Percentiles rank a stretch among this genome's conserved stretches.
Conservation (phyloP, 306 rosid species). For the Medicago lupulina region DNA sequence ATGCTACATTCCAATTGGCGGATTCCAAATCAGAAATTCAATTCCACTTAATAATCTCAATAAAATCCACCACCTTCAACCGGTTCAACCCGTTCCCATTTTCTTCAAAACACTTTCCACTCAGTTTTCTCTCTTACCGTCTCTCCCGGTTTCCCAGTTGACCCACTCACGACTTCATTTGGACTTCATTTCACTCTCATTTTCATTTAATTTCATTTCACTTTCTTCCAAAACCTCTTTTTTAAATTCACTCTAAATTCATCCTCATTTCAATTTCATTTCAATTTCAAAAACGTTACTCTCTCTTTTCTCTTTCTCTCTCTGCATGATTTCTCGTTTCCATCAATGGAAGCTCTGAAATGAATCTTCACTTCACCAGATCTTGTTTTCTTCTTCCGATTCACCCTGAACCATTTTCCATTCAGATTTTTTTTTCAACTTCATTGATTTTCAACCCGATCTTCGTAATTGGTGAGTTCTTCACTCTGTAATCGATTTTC, state of each 20-base stretch:
- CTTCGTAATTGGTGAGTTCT: conserved; percentile 57
- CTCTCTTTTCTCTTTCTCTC: conserved; percentile 28
- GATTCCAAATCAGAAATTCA: conserved; percentile 30
- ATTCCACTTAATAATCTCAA: conserved; percentile 40
- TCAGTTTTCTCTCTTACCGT: conserved; percentile 27
- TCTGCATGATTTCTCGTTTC: conserved; percentile 43
- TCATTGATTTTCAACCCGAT: conserved; percentile 47
- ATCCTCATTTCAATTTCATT: conserved; percentile 46
- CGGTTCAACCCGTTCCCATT: conserved; percentile 38
- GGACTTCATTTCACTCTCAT: conserved; percentile 74
- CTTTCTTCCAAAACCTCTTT: conserved; percentile 30
- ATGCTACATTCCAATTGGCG: conserved; percentile 30
- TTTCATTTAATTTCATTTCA: conserved; percentile 61
- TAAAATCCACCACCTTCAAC: conserved; percentile 47
- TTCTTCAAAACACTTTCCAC: background rate
- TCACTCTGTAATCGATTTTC: background rate
- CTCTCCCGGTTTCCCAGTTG: conserved; percentile 42
- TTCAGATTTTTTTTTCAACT: conserved; percentile 24
- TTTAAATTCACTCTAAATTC: conserved; percentile 56
- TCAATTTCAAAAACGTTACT: conserved; percentile 51
- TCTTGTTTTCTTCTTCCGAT: conserved; percentile 31
- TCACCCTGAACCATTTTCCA: background rate
- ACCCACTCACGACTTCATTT: conserved; percentile 50
- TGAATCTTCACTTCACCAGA: conserved; percentile 33
- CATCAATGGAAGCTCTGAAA: conserved; percentile 56